Evolutionary conservation across 768 basidiomycete species (phyloP), one percentile per base, ranked within the genome.

Genomic region (Mycena metata): DNA sequence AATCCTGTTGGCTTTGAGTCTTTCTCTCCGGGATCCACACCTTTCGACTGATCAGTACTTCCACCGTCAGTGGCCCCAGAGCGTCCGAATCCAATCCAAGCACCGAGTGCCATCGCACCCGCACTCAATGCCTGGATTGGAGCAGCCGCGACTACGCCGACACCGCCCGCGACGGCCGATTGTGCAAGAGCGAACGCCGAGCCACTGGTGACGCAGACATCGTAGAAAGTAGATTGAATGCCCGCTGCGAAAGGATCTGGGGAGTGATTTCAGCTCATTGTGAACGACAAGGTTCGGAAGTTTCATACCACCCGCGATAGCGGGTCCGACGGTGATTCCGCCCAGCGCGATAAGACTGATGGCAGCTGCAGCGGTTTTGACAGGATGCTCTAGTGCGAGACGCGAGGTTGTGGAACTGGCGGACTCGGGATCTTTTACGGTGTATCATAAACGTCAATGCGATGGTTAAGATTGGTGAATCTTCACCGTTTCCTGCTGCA

Each of bases 31-130:
- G n/a, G n/a, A n/a, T n/a, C n/a, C n/a, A n/a, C n/a, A n/a, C n/a
- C n/a, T n/a, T n/a, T n/a, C n/a, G n/a, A n/a, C n/a, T n/a, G n/a
- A n/a, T n/a, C n/a, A n/a, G n/a, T 30, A 30, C 30, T 6, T 30
- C 30, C 30, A 30, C 30, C 6, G 30, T 30, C 30, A 30, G 30
- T 30, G 30, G 30, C 13, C 30, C 51, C 51, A 26, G 26, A 10
- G 24, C 16, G n/a, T 3, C 57, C 57, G 19, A 59, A 35, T 13
- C 57, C 43, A 35, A 65, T 17, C 64, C 64, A 60, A 24, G 66
- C 66, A 16, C 66, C 66, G 39, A 67, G 35, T 7, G 24, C 60
- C 46, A 67, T 50, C 19, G 54, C 36, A 13, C 66, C 54, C 21
- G 66, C 66, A 6, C 66, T 50, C 4, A 57, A 2, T 1, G 59